phyloP scores from a whole-genome alignment of 495 filamentous ascomycete genomes.

The Penicillium samsonianum region DNA sequence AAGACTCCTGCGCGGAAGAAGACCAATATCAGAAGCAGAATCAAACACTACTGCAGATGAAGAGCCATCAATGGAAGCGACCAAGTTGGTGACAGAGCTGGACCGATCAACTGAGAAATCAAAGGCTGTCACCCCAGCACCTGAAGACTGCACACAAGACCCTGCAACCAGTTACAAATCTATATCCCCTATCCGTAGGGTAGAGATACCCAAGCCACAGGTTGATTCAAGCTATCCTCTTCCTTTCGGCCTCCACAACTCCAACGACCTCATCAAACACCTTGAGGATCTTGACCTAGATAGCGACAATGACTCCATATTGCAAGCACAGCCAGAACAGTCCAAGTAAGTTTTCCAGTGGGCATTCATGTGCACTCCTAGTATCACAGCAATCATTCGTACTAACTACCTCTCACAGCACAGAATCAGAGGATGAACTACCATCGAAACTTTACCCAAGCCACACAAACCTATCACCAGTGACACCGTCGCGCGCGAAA shows the following conservation, averaged over 20 bases:
- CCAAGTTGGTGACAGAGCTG: background rate
- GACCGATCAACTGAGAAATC: background rate
- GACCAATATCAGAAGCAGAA: conserved; percentile 27
- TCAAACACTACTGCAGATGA: conserved; percentile 16
- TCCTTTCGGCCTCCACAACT: conserved; percentile 5
- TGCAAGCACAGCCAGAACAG: conserved; percentile 24
- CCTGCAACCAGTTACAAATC: background rate
- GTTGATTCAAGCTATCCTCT: background rate
- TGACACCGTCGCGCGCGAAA: conserved; percentile 42
- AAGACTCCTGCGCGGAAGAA: conserved; percentile 41
- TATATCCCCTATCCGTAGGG: too few relatives aligned
- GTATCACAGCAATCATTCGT: background rate
- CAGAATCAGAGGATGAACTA: conserved; percentile 13
- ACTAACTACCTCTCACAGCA: conserved; percentile 21
- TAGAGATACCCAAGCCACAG: background rate
- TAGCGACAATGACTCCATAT: conserved; percentile 25
- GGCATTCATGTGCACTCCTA: conserved; percentile 22
- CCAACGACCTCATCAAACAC: conserved; percentile 17
- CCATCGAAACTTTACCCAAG: conserved; percentile 17
- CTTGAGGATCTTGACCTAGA: conserved; percentile 27
- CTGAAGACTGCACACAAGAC: background rate
- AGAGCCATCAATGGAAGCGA: conserved; percentile 15
- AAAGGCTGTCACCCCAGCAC: too few relatives aligned
- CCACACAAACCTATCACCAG: conserved; percentile 35
- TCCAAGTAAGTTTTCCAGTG: conserved; percentile 24